Evolutionary conservation across 1,139 yeast species (phyloP), one percentile per base, ranked within the genome.

Genomic region (Lodderomyces theae): DNA sequence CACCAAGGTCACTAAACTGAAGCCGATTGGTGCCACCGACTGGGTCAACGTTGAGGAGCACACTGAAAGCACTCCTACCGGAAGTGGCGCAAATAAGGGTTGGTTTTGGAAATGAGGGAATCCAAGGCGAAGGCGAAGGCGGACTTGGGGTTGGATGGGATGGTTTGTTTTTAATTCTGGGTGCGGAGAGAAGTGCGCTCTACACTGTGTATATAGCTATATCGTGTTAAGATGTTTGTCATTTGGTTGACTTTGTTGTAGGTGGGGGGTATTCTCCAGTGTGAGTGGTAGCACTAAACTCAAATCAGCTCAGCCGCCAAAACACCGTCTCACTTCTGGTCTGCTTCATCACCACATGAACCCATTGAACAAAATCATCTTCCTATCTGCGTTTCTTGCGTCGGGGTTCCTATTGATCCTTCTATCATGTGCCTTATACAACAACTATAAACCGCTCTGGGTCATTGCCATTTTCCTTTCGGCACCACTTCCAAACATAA

Each of bases 331-430:
- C n/a, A n/a, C n/a, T n/a, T n/a, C n/a, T n/a, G n/a, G n/a, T 19
- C 22, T 19, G 8, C 22, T 19, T 8, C 8, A 9, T 22, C 10
- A 5, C n/a, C 19, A 26, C 23, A 63, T 64, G 69, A 72, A 77
- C 45, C 87, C 92, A 30, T 68, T 84, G 50, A 80, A 86, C 39
- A 82, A 80, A 55, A 81, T 85, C 51, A 82, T 84, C 48, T 82
- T 81, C 47, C 72, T 85, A 34, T 79, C 87, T 24, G 82, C 86
- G 16, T 72, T 84, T 34, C 66, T 85, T 35, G 90, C 94, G 1
- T 65, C 83, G 7, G 94, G 94, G 13, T 83, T 84, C 56, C 68
- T 85, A n/a, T 65, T 83, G 43, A 84, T 83, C 35, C 74, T 84
- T 37, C 65, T 85, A 42, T 78, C 86, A 50, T 83, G 92, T 61